Conservation (phyloP, 2,329 filamentous ascomycete genomes). For the Ilyonectria mors-panacis region DNA sequence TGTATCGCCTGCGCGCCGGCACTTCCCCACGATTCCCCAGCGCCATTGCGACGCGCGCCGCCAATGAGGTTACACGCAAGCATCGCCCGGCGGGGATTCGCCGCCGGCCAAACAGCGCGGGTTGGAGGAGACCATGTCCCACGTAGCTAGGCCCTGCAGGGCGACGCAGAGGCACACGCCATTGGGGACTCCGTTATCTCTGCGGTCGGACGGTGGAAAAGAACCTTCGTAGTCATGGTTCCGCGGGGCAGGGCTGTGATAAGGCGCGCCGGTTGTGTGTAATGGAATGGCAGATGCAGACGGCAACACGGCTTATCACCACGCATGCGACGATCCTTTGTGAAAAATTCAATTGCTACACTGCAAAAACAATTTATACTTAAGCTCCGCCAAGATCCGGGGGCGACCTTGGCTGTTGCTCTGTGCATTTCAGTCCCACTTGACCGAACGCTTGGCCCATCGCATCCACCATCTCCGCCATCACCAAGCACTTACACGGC, state of each 20-base stretch:
- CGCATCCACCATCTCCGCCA: neutral
- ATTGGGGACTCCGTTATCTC: slow-evolving; percentile 5
- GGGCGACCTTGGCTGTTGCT: neutral
- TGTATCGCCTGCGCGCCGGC: neutral
- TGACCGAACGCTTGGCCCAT: neutral
- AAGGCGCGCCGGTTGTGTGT: neutral
- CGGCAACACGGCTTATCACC: neutral
- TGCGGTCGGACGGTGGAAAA: slow-evolving; percentile 1
- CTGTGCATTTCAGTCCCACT: neutral
- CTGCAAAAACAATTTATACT: neutral
- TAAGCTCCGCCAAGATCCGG: neutral
- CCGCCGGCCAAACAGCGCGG: neutral
- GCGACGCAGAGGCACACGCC: neutral
- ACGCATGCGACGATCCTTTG: neutral
- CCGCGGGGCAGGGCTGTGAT: neutral
- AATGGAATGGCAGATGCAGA: neutral
- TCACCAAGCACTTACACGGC: neutral
- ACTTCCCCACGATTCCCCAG: slow-evolving; percentile 8
- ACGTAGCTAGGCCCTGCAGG: neutral
- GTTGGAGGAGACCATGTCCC: neutral
- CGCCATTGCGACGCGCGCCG: neutral
- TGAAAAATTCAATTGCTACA: neutral
- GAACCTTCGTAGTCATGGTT: neutral
- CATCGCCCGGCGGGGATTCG: slow-evolving; percentile 3
- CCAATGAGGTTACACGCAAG: neutral